A percentile compares a stretch with the other conserved stretches of the same genome.
Evolutionary conservation across 306 rosid species (phyloP).

Genomic region (Prunus salicina): DNA sequence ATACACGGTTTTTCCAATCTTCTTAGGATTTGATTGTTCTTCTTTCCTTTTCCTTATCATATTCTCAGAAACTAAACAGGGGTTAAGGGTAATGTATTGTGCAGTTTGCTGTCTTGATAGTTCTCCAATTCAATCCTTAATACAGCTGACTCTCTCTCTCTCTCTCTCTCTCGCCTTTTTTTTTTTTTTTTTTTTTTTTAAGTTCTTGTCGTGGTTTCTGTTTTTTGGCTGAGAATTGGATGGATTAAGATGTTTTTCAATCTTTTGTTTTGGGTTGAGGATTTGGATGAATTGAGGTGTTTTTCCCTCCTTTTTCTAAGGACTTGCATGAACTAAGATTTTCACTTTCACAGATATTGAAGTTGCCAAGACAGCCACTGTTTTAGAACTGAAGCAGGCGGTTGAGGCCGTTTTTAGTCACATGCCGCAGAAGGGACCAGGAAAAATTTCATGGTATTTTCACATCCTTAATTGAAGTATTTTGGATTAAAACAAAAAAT

Average conservation of each 20-base stretch:
- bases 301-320: background rate
- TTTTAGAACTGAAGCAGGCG: conserved; percentile 61
- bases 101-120: background rate
- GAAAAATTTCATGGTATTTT: conserved; percentile 76
- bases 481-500: background rate
- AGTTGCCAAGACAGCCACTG: conserved; percentile 59
- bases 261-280: background rate
- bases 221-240: background rate
- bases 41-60: background rate
- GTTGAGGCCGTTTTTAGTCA: conserved; percentile 66
- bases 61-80: background rate
- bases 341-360: conserved; percentile 55
- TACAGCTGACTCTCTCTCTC: background rate
- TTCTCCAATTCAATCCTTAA: background rate
- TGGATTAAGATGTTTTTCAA: background rate
- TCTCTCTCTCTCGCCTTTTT: background rate
- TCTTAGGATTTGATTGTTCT: background rate
- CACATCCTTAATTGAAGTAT: background rate
- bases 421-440: conserved; percentile 71
- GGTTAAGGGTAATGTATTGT: background rate
- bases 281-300: background rate
- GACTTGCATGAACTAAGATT: conserved; percentile 9
- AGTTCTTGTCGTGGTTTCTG: background rate
- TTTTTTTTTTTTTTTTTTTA: background rate
- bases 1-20: background rate